Base-by-base conservation (phyloP, 345 rosid genomes). In the Ricinus communis region DNA sequence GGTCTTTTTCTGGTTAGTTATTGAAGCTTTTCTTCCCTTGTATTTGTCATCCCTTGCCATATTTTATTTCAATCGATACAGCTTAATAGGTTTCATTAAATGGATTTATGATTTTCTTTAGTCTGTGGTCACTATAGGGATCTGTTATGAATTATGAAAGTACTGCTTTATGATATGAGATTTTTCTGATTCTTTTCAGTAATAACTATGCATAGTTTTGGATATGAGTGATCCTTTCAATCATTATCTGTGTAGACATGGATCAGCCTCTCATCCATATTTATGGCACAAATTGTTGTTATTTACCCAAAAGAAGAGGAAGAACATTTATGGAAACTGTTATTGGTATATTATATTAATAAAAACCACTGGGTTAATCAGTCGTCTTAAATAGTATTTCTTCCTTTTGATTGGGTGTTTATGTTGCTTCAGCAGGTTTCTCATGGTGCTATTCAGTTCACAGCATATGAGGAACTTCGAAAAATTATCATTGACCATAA, bases 371-470 rank as follows among this genome's bases (percentile, higher is more conserved):
- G n/a, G n/a, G n/a, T n/a, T n/a, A n/a, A n/a, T n/a, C n/a, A n/a
- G n/a, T n/a, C n/a, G n/a, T n/a, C n/a, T n/a, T n/a, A n/a, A n/a
- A n/a, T n/a, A n/a, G n/a, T n/a, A 59, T 19, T 65, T 61, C 68
- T 55, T 9, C 60, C 66, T 78, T 57, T 25, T 58, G 62, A 67
- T 62, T 50, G 36, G 56, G 21, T 45, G 15, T 57, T 59, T 59
- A 38, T 66, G 69, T 72, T 82, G 73, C 78, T 84, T 83, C 82
- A 87, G 91, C 96, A 92, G 97, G 93, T 92, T 84, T 92, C 96
- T 74, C 99, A 92, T 76, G 97, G 93, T 68, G 97, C 92, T 63
- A 79, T 92, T 82, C 99, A 92, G 84, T 92, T 95, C 76, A 90
- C 97, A 22, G 84, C 85, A 33, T 92, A 95, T 73, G 97, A 95